phyloP scores from a whole-genome alignment of 768 basidiomycete species.

The Pleurotus giganteus region DNA sequence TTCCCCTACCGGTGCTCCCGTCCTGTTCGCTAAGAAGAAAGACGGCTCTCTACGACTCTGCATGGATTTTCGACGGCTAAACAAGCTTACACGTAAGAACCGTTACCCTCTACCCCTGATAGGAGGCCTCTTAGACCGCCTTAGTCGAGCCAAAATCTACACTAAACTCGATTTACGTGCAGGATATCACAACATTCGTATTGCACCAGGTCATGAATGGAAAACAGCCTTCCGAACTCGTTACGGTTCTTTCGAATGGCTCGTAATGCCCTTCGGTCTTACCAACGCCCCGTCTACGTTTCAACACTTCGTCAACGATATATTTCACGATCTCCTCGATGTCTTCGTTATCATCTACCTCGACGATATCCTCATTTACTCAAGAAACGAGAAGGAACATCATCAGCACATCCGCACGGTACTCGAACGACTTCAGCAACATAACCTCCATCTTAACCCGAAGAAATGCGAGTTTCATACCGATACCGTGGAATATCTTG shows the following conservation, averaged over 20 bases:
- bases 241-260: slow-evolving; percentile 35
- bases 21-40: no score
- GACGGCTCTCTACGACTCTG: no score
- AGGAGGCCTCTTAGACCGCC: slow-evolving; percentile 22
- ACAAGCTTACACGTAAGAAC: slow-evolving; percentile 32
- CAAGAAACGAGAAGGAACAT: no score
- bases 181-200: slow-evolving; percentile 33
- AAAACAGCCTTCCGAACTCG: no score
- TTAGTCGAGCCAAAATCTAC: slow-evolving; percentile 23
- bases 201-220: slow-evolving; percentile 12
- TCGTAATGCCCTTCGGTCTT: slow-evolving; percentile 36
- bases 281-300: slow-evolving; percentile 39
- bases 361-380: no score
- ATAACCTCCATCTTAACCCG: no score
- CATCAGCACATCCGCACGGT: no score
- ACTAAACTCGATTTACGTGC: slow-evolving; percentile 36
- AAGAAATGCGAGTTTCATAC: no score
- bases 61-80: no score
- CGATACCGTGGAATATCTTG: no score
- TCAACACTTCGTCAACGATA: slow-evolving; percentile 41
- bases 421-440: no score
- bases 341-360: not conserved
- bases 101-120: slow-evolving; percentile 34
- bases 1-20: slow-evolving; percentile 24
- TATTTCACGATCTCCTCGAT: slow-evolving; percentile 26